A percentile compares a stretch with the other conserved stretches of the same genome.
These are phyloP conservation scores for Tetracladium setigerum DNA, from an alignment of 495 filamentous ascomycete species.

Conservation along the genomic window DNA sequence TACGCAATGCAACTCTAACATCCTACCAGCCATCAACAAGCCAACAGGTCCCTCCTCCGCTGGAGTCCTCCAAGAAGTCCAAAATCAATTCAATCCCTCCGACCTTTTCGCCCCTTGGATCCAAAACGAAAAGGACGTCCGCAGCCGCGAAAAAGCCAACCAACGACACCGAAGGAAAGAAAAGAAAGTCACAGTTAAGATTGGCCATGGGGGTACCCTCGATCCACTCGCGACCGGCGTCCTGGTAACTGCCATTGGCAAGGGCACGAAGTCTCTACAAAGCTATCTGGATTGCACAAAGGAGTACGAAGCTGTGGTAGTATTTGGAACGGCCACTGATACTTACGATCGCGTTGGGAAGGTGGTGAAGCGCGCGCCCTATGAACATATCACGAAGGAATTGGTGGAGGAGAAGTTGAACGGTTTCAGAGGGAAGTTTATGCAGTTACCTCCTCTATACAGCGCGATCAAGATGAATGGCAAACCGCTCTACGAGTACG, in stretches of 20 bases:
- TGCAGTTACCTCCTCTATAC: slow-evolving; percentile 86
- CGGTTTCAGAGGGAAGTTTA: slow-evolving; percentile 75
- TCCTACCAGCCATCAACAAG: slow-evolving; percentile 77
- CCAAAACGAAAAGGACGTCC: slow-evolving; percentile 42
- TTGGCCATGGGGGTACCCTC: slow-evolving; percentile 93
- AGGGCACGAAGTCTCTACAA: slow-evolving; percentile 75
- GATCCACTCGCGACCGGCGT: slow-evolving; percentile 93
- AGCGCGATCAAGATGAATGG: slow-evolving; percentile 88
- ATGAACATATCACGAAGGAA: slow-evolving; percentile 70
- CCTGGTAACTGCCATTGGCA: slow-evolving; percentile 77
- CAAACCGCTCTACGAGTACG: slow-evolving; percentile 93
- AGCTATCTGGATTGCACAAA: slow-evolving; percentile 83
- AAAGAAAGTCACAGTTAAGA: slow-evolving; percentile 69
- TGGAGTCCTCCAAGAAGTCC: slow-evolving; percentile 77
- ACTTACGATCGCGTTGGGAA: slow-evolving; percentile 84
- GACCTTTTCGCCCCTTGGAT: slow-evolving; percentile 68
- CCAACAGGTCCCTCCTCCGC: slow-evolving; percentile 77
- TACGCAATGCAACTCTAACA: slow-evolving; percentile 2
- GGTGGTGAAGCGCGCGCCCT: slow-evolving; percentile 61
- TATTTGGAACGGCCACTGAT: slow-evolving; percentile 91
- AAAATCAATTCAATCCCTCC: slow-evolving; percentile 76
- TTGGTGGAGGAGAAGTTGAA: slow-evolving; percentile 68
- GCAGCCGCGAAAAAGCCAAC: slow-evolving; percentile 42
- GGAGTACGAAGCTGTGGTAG: slow-evolving; percentile 77
- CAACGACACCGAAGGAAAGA: slow-evolving; percentile 43